These are phyloP conservation scores for Pseudocercospora cruenta DNA, from an alignment of 2,329 filamentous ascomycete genomes.

Conservation along the genomic window DNA sequence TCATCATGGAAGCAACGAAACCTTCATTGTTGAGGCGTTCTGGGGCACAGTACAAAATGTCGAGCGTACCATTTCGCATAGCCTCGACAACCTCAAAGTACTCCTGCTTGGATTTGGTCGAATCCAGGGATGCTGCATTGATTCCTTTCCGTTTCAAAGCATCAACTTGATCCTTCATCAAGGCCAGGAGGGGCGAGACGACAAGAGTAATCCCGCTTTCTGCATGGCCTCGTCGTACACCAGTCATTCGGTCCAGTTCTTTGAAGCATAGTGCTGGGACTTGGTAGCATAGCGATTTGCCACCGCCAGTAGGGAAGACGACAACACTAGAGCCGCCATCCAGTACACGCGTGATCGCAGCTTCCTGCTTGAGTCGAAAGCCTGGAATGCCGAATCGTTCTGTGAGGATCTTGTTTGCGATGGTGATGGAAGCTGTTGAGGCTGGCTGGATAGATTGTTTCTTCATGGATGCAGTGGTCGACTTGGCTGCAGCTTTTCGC, in stretches of 20 bases:
- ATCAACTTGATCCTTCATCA: conserved; percentile 67
- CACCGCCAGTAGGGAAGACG: conserved; percentile 45
- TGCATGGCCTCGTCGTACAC: conserved; percentile 34
- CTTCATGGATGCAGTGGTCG: conserved; percentile 2
- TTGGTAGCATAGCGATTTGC: conserved; percentile 50
- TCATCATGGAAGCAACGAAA: conserved; percentile 60
- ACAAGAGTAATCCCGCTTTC: conserved; percentile 59
- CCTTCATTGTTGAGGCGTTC: conserved; percentile 65
- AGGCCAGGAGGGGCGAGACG: conserved; percentile 59
- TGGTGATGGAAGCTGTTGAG: conserved; percentile 13
- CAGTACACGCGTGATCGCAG: conserved; percentile 49
- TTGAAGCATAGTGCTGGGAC: conserved; percentile 50
- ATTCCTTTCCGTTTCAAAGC: conserved; percentile 55
- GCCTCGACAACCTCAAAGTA: conserved; percentile 50
- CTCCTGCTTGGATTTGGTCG: conserved; percentile 53
- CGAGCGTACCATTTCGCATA: conserved; percentile 52
- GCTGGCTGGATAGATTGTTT: conserved; percentile 12
- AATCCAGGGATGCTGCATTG: conserved; percentile 60
- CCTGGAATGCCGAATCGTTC: conserved; percentile 46
- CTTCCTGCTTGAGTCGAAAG: conserved; percentile 53
- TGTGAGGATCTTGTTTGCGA: conserved; percentile 43
- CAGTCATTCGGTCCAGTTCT: conserved; percentile 42
- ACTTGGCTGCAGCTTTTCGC: conserved; percentile 13
- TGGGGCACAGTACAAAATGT: conserved; percentile 62
- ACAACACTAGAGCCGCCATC: conserved; percentile 49